Conservation (phyloP, 2,329 filamentous ascomycete species). For the Hortaea werneckii region DNA sequence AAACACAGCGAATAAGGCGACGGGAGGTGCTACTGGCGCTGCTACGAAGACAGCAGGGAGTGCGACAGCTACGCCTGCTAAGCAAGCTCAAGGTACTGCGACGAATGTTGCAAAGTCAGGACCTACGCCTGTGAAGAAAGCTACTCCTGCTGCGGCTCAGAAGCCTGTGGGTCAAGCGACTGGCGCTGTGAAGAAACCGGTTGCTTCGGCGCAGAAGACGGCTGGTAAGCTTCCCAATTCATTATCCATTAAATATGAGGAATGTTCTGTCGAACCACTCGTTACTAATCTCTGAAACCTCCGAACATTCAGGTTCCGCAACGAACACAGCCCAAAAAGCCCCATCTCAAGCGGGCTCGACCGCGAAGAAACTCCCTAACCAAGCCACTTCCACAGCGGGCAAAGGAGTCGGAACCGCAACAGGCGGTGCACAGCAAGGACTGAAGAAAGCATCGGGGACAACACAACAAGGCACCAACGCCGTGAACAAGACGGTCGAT, state of each 20-base stretch:
- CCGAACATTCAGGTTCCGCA: too few relatives aligned
- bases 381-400: not conserved
- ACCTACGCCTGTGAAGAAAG: constrained; percentile 9
- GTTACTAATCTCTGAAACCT: too few relatives aligned
- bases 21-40: not conserved
- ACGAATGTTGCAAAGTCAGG: constrained; percentile 13
- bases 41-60: not conserved
- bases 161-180: constrained; percentile 5
- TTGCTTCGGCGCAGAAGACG: constrained; percentile 5
- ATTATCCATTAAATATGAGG: not conserved
- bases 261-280: not conserved
- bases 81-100: constrained; percentile 5
- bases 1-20: constrained; percentile 1
- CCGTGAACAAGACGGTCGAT: constrained; percentile 19
- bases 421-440: constrained; percentile 12
- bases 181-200: constrained; percentile 7
- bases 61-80: constrained; percentile 5
- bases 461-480: constrained; percentile 14
- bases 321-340: too few relatives aligned
- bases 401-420: constrained; percentile 3
- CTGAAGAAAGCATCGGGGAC: not conserved
- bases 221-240: not conserved
- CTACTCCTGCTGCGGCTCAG: not conserved
- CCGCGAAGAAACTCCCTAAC: not conserved
- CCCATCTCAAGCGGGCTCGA: too few relatives aligned